Conservation (phyloP, 78 protist species). For the Protostelium mycophagum region DNA sequence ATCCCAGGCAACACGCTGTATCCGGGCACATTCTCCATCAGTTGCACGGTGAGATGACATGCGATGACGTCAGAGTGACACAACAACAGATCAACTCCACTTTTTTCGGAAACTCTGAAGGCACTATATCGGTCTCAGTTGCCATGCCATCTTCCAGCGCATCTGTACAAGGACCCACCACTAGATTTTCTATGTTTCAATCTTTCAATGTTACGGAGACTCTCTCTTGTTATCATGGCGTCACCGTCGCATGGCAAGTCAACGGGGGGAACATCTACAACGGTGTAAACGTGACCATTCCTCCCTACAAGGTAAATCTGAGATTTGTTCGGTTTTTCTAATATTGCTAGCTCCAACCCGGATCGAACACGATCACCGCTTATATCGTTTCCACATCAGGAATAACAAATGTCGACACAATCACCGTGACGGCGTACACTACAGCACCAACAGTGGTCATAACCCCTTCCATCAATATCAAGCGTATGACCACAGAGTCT, state of each 20-base stretch:
- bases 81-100: not conserved
- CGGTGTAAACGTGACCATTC: not conserved
- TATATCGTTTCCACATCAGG: not conserved
- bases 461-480: not conserved
- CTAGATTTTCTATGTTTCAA: not conserved
- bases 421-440: not conserved
- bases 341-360: not conserved
- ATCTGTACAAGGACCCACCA: not conserved
- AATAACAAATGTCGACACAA: not conserved
- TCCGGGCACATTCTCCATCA: not conserved
- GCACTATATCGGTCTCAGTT: not conserved
- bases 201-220: not conserved
- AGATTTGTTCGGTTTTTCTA: no score
- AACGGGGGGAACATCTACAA: not conserved
- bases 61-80: no score
- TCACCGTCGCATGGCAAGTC: not conserved
- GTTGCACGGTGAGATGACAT: not conserved
- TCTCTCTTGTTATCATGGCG: not conserved
- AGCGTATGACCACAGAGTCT: not conserved
- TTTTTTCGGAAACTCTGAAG: not conserved
- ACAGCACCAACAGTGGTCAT: not conserved
- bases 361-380: not conserved
- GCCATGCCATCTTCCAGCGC: not conserved
- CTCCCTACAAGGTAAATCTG: no score
- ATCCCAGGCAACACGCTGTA: not conserved